phyloP scores from a whole-genome alignment of 2,329 filamentous ascomycete species.

The Botrytis elliptica region DNA sequence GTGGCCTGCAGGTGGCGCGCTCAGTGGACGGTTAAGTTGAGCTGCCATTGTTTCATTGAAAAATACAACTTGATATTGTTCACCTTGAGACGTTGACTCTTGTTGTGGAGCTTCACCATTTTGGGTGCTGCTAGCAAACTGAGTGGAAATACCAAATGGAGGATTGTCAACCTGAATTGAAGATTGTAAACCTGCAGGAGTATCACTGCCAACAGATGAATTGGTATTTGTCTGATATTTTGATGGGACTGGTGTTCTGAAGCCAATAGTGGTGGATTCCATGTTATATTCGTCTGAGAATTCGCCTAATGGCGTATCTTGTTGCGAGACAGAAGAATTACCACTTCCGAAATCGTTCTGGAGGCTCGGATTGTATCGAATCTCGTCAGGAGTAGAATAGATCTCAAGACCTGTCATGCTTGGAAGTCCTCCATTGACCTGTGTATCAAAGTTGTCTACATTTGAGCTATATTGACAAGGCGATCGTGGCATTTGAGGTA shows the following conservation, averaged over 20 bases:
- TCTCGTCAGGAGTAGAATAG: neutral
- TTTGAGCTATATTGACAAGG: neutral
- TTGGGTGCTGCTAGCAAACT: neutral
- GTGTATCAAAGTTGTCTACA: neutral
- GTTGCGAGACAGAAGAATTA: neutral
- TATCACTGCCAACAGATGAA: neutral
- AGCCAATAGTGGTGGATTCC: neutral
- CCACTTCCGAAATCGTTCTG: neutral
- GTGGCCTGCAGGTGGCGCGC: neutral
- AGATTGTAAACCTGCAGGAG: neutral
- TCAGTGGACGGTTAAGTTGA: neutral
- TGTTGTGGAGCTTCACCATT: neutral
- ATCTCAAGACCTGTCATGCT: too few relatives aligned
- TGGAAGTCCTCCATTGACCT: neutral
- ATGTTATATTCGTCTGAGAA: neutral
- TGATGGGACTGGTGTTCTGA: neutral
- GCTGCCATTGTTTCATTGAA: neutral
- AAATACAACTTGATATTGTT: neutral
- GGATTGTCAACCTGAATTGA: neutral
- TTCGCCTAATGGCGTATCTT: neutral
- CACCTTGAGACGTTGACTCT: neutral
- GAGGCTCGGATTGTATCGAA: neutral
- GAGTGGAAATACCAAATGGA: neutral
- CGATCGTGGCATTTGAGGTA: neutral
- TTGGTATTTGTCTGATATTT: neutral